phyloP scores from a whole-genome alignment of 345 rosid species.

The Mercurialis annua region DNA sequence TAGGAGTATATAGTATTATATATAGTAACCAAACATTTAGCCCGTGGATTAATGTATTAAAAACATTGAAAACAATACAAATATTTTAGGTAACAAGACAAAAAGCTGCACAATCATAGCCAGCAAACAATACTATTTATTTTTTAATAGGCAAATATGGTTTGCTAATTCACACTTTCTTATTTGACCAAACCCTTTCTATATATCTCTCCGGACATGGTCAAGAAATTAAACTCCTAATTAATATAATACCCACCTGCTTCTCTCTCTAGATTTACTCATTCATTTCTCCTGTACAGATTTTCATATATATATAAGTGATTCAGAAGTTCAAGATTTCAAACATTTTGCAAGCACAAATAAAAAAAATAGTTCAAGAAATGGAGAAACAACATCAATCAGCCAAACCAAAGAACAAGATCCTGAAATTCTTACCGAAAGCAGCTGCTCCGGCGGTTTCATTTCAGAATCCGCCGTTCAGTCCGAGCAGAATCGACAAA shows the following conservation, averaged over 20 bases:
- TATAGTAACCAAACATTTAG: no score
- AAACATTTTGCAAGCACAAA: no score
- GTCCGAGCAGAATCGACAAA: slow-evolving; percentile 63
- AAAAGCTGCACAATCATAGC: background rate
- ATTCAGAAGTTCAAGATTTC: background rate
- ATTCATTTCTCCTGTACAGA: background rate
- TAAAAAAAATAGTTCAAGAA: background rate
- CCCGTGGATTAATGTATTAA: background rate
- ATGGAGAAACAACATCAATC: slow-evolving; percentile 34
- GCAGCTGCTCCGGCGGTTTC: slow-evolving; percentile 42
- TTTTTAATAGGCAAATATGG: background rate
- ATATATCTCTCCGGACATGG: slow-evolving; percentile 5
- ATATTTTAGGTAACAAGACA: background rate
- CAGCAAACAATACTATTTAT: slow-evolving; percentile 13
- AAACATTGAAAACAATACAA: background rate
- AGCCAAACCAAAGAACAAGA: slow-evolving; percentile 32
- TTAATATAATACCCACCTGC: no score
- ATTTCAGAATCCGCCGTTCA: slow-evolving; percentile 55
- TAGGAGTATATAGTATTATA: no score
- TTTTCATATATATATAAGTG: background rate
- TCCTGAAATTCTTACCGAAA: slow-evolving; percentile 59
- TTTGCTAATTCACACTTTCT: slow-evolving; percentile 11
- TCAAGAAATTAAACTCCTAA: slow-evolving; percentile 9
- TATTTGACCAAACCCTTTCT: slow-evolving; percentile 21
- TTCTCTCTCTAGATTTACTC: background rate